Conservation (phyloP, 2,329 filamentous ascomycete genomes). For the Sporothrix phasma region DNA sequence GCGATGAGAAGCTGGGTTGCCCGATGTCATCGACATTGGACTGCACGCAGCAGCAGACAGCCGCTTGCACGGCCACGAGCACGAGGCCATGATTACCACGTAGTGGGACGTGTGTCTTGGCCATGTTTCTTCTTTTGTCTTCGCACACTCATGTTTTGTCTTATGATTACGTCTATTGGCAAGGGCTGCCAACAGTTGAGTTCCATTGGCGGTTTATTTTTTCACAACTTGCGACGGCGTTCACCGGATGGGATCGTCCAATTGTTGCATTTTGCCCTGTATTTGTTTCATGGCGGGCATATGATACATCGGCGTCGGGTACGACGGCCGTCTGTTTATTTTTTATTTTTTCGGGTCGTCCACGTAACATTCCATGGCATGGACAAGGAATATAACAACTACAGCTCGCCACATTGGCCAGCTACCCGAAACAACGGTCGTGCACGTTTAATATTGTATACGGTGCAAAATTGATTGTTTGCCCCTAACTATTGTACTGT, state of each 20-base stretch:
- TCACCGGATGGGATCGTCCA: background rate
- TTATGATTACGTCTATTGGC: background rate
- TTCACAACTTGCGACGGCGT: background rate
- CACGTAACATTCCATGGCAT: background rate
- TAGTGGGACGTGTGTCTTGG: background rate
- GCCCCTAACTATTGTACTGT: too few species aligned
- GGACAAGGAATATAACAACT: background rate
- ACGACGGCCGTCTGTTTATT: background rate
- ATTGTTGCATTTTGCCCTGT: background rate
- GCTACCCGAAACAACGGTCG: background rate
- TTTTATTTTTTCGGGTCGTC: background rate
- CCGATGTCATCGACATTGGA: slow-evolving; percentile 32
- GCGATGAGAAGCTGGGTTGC: slow-evolving; percentile 34
- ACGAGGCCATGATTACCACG: background rate
- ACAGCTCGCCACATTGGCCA: background rate
- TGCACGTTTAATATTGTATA: background rate
- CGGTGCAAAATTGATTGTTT: too few species aligned
- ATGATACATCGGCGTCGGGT: background rate
- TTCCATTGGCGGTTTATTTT: background rate
- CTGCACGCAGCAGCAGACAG: slow-evolving; percentile 29
- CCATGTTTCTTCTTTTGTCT: background rate
- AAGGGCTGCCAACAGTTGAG: background rate
- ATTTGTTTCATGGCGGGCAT: background rate
- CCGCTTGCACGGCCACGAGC: slow-evolving; percentile 31
- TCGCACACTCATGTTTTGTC: too few species aligned